These are phyloP conservation scores for Pseudocohnilembus persalinus DNA, from an alignment of 169 alveolate genomes.

Conservation along the genomic window DNA sequence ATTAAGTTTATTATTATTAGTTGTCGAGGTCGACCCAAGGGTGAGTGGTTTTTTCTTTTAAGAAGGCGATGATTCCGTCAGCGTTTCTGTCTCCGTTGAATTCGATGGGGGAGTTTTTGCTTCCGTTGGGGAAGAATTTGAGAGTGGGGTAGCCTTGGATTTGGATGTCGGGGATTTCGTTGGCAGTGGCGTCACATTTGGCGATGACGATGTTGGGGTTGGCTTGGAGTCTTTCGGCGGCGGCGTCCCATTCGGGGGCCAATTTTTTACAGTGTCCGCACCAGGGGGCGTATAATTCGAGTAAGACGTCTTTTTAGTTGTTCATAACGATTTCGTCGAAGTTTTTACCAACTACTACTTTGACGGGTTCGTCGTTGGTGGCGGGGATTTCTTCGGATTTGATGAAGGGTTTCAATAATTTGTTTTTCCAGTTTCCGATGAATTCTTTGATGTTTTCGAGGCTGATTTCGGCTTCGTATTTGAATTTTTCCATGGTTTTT, in stretches of 20 bases:
- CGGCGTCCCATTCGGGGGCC: constrained; percentile 84
- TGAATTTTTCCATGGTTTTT: constrained; percentile 56
- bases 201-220: constrained; percentile 86
- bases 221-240: constrained; percentile 73
- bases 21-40: background rate
- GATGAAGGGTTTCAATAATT: constrained; percentile 78
- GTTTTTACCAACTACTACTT: constrained; percentile 80
- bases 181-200: constrained; percentile 91
- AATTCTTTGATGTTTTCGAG: constrained; percentile 62
- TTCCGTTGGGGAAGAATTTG: constrained; percentile 72
- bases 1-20: too few relatives aligned
- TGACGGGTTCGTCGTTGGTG: constrained; percentile 81
- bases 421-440: constrained; percentile 79
- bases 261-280: constrained; percentile 96
- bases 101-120: constrained; percentile 52
- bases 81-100: constrained; percentile 72
- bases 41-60: constrained; percentile 31
- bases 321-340: constrained; percentile 81
- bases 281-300: constrained; percentile 97
- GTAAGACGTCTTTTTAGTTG: constrained; percentile 88
- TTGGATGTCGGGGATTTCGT: constrained; percentile 66
- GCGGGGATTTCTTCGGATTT: constrained; percentile 92
- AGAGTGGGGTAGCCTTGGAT: constrained; percentile 91
- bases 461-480: constrained; percentile 52
- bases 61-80: constrained; percentile 49